phyloP scores from a whole-genome alignment of 2,329 filamentous ascomycete genomes.

The Cladophialophora exuberans region DNA sequence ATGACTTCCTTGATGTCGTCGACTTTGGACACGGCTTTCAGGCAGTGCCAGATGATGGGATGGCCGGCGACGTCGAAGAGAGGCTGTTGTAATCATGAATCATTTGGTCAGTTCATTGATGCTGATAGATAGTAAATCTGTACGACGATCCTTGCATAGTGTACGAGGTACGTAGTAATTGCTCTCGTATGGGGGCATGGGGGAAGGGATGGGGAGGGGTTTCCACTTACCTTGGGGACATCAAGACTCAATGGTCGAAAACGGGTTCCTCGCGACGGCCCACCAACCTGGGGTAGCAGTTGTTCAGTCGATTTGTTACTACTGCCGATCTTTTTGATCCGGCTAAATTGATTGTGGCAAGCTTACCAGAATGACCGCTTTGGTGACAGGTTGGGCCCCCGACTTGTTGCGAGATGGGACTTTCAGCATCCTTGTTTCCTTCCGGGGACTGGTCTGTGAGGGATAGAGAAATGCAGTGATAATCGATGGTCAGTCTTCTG shows the following conservation, averaged over 20 bases:
- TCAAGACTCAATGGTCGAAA: slow-evolving; percentile 95
- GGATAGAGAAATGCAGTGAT: neutral
- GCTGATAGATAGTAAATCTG: too few species aligned
- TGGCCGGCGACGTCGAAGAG: slow-evolving; percentile 98
- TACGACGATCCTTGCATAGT: too few species aligned
- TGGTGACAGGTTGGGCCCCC: slow-evolving; percentile 66
- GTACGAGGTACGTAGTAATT: too few species aligned
- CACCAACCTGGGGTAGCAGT: slow-evolving; percentile 81
- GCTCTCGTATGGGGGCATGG: too few species aligned
- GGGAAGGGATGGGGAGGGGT: too few species aligned
- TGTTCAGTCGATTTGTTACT: slow-evolving; percentile 36
- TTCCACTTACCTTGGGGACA: slow-evolving; percentile 81
- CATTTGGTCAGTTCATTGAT: too few species aligned
- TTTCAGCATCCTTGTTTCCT: slow-evolving; percentile 44
- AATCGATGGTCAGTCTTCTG: too few species aligned
- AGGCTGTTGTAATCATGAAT: too few species aligned
- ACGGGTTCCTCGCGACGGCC: slow-evolving; percentile 90
- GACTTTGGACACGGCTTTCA: slow-evolving; percentile 87
- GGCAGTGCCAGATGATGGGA: slow-evolving; percentile 97
- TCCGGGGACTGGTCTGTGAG: neutral
- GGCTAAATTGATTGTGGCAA: too few species aligned
- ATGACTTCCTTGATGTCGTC: slow-evolving; percentile 93
- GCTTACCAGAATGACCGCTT: slow-evolving; percentile 89
- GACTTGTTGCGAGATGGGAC: slow-evolving; percentile 48
- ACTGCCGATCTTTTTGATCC: slow-evolving; percentile 15